These are phyloP conservation scores for Pseudogymnoascus sp. DNA, from an alignment of 2,329 filamentous ascomycete genomes.

Conservation along the genomic window DNA sequence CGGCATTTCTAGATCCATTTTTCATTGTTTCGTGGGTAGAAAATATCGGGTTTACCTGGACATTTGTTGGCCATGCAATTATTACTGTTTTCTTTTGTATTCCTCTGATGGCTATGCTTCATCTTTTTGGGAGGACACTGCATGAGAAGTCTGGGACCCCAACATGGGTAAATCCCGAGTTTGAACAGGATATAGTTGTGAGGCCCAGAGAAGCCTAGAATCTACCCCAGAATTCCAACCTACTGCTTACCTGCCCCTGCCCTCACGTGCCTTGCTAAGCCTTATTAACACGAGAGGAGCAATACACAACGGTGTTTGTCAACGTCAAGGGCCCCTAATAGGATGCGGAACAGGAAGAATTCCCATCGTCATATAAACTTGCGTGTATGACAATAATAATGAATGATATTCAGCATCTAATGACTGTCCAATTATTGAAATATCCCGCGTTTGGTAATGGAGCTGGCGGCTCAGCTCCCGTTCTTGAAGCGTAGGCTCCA, in stretches of 20 bases:
- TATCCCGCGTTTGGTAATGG: background rate
- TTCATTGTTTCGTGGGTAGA: slow-evolving; percentile 25
- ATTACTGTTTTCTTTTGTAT: slow-evolving; percentile 23
- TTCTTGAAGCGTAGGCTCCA: background rate
- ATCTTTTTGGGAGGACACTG: slow-evolving; percentile 19
- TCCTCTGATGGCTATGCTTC: slow-evolving; percentile 18
- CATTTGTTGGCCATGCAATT: slow-evolving; percentile 24
- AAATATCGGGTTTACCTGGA: slow-evolving; percentile 21
- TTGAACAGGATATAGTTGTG: background rate
- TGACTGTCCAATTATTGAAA: background rate
- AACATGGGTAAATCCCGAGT: background rate
- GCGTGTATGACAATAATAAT: background rate
- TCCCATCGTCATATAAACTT: too few species aligned
- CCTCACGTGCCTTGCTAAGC: too few species aligned
- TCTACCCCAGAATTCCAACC: too few species aligned
- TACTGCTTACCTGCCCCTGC: too few species aligned
- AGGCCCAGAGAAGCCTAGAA: too few species aligned
- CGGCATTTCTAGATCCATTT: slow-evolving; percentile 19
- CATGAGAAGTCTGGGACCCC: background rate
- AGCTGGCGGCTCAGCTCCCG: background rate
- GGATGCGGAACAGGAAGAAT: background rate
- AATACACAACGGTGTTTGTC: too few species aligned
- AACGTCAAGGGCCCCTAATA: too few species aligned
- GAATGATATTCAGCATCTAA: background rate
- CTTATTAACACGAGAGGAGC: too few species aligned